These are phyloP conservation scores for Colletotrichum caudatum DNA, from an alignment of 2,329 filamentous ascomycete genomes.

Conservation along the genomic window DNA sequence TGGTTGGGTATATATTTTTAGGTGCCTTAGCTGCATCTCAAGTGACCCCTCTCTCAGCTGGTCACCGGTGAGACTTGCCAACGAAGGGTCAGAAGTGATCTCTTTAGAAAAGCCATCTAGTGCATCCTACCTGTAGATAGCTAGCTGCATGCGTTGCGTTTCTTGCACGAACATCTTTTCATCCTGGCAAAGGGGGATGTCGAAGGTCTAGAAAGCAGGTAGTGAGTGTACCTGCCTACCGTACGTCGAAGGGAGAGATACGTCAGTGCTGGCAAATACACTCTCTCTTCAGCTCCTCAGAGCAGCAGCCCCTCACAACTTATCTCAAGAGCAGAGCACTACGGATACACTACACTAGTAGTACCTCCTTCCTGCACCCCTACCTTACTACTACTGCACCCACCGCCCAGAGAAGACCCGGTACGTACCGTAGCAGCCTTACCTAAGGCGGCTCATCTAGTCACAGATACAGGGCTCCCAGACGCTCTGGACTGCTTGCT, in stretches of 20 bases:
- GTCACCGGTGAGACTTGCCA: slow-evolving; percentile 7
- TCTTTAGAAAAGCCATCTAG: not conserved
- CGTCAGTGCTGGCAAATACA: slow-evolving; percentile 12
- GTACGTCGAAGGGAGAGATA: not conserved
- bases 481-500: slow-evolving; percentile 28
- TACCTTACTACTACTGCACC: slow-evolving; percentile 33
- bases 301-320: slow-evolving; percentile 29
- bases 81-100: not conserved
- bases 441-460: slow-evolving; percentile 26
- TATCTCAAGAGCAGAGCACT: slow-evolving; percentile 9
- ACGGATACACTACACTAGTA: not conserved
- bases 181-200: not conserved
- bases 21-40: slow-evolving; percentile 7
- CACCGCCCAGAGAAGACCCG: not conserved
- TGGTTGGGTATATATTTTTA: not conserved
- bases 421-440: slow-evolving; percentile 28
- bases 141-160: not conserved
- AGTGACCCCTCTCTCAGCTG: slow-evolving; percentile 15
- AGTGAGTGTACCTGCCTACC: too few species aligned
- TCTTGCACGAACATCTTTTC: not conserved
- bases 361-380: slow-evolving; percentile 26
- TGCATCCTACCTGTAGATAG: not conserved
- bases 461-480: slow-evolving; percentile 33
- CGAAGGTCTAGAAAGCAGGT: not conserved
- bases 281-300: slow-evolving; percentile 10